phyloP scores from a whole-genome alignment of 495 filamentous ascomycete species.

The Aspergillus heteromorphus region DNA sequence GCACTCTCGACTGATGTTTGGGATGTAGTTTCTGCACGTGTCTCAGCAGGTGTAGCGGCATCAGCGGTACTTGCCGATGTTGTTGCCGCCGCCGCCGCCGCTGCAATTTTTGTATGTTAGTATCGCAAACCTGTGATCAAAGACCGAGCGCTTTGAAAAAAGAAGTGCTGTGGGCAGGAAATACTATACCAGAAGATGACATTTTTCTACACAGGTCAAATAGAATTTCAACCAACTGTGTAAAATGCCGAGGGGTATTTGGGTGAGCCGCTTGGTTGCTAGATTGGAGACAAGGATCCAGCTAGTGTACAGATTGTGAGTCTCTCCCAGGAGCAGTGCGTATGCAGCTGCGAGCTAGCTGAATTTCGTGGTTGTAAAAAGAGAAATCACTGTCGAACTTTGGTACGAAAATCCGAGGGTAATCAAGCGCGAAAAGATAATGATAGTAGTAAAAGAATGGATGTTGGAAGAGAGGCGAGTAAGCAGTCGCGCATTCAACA shows the following conservation, averaged over 20 bases:
- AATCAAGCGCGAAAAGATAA: not conserved
- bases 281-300: not conserved
- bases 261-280: not conserved
- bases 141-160: not conserved
- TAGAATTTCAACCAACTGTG: not conserved
- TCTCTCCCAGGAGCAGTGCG: not conserved
- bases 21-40: conserved; percentile 7
- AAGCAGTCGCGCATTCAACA: not conserved
- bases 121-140: not conserved
- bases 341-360: conserved; percentile 6
- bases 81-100: conserved; percentile 1
- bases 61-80: conserved; percentile 12
- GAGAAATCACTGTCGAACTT: not conserved
- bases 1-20: conserved; percentile 6
- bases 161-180: not conserved
- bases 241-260: not conserved
- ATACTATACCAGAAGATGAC: conserved; percentile 4
- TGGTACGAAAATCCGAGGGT: not conserved
- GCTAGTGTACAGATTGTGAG: not conserved
- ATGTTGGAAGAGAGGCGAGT: not conserved
- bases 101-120: not conserved
- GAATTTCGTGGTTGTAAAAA: not conserved
- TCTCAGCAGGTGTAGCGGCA: conserved; percentile 4
- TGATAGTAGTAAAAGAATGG: not conserved
- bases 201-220: not conserved